phyloP scores from a whole-genome alignment of 495 filamentous ascomycete genomes.

The Filosporella fistucella region DNA sequence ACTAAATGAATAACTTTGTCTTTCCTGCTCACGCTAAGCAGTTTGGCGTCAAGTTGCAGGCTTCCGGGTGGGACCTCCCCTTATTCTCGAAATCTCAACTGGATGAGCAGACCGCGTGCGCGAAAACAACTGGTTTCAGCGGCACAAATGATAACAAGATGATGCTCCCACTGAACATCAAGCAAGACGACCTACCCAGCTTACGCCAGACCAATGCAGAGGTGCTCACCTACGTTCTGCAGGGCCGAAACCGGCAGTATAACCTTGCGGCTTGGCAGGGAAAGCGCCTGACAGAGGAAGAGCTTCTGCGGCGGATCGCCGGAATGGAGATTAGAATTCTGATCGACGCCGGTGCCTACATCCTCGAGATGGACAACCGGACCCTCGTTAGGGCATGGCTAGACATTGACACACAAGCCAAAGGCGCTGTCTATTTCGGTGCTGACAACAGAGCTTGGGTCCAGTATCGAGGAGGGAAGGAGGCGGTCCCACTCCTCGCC shows the following conservation, averaged over 20 bases:
- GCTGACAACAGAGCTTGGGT: constrained; percentile 41
- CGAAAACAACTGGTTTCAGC: constrained; percentile 36
- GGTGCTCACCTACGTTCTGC: constrained; percentile 35
- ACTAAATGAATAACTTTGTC: constrained; percentile 36
- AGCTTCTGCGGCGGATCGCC: constrained; percentile 24
- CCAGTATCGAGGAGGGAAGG: constrained; percentile 36
- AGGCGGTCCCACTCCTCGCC: constrained; percentile 31
- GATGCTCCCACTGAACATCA: constrained; percentile 35
- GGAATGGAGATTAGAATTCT: constrained; percentile 27
- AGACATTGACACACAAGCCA: constrained; percentile 29
- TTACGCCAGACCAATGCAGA: constrained; percentile 36
- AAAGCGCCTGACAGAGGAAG: constrained; percentile 26
- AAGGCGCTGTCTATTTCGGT: constrained; percentile 45
- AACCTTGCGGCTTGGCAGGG: constrained; percentile 14
- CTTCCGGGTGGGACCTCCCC: constrained; percentile 40
- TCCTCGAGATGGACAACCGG: constrained; percentile 40
- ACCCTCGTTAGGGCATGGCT: constrained; percentile 46
- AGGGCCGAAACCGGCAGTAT: constrained; percentile 29
- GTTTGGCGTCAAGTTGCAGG: constrained; percentile 33
- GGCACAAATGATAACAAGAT: constrained; percentile 38
- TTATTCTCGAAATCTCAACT: constrained; percentile 10
- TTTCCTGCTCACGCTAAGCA: constrained; percentile 37
- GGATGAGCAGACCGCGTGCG: constrained; percentile 5
- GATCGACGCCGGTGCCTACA: constrained; percentile 46
- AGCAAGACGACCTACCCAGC: constrained; percentile 30